A percentile compares a stretch with the other conserved stretches of the same genome.
Conservation (phyloP, 1,284 basidiomycete species). For the Kwoniella shivajii region DNA sequence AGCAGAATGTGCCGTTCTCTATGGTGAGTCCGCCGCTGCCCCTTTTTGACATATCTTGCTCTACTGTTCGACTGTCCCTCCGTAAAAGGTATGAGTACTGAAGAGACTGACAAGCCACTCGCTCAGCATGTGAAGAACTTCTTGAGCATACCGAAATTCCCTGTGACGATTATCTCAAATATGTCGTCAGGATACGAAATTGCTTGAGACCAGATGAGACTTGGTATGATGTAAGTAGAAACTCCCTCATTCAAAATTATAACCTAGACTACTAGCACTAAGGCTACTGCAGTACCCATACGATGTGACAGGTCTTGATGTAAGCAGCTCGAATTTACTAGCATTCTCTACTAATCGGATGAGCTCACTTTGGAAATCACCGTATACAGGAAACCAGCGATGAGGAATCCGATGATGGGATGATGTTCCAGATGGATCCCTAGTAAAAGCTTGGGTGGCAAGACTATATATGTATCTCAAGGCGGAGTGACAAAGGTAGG, state of each 20-base stretch:
- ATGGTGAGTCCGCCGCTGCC: conserved; percentile 15
- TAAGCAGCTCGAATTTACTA: neutral
- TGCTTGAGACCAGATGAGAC: conserved; percentile 13
- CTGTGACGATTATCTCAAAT: conserved; percentile 19
- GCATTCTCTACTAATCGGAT: neutral
- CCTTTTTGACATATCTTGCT: neutral
- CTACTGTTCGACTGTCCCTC: neutral
- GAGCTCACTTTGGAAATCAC: neutral
- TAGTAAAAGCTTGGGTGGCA: too few species aligned
- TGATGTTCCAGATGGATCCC: conserved; percentile 24
- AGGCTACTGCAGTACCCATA: conserved; percentile 17
- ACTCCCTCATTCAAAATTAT: too few species aligned
- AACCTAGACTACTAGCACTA: too few species aligned
- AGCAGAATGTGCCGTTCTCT: conserved; percentile 12
- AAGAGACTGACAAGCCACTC: neutral
- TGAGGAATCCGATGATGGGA: conserved; percentile 18
- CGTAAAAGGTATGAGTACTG: neutral
- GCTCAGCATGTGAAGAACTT: conserved; percentile 17
- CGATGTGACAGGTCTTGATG: conserved; percentile 23
- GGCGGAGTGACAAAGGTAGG: too few species aligned
- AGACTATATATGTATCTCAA: too few species aligned
- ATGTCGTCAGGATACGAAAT: conserved; percentile 23
- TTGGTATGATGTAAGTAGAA: conserved; percentile 23
- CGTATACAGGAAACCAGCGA: conserved; percentile 11
- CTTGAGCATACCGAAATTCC: conserved; percentile 4